Evolutionary conservation across 192 early-diverging fungal genomes (phyloP).

Genomic region (Thoreauomyces humboldtii): DNA sequence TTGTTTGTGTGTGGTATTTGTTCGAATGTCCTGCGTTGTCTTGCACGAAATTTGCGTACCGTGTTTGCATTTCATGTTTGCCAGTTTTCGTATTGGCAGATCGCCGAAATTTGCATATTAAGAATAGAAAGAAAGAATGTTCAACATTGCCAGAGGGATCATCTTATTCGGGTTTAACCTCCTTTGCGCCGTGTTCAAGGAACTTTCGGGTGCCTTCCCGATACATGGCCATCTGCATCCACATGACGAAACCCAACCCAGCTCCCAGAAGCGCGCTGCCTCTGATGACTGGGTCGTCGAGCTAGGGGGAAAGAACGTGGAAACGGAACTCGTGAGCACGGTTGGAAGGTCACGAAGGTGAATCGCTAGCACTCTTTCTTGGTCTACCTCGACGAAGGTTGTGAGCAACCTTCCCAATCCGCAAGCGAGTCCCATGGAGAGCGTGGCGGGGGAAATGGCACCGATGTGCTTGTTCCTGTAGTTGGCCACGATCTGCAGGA

Average conservation of each 20-base stretch:
- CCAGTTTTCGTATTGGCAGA: too few species aligned
- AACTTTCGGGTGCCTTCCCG: constrained; percentile 17
- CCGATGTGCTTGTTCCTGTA: constrained; percentile 22
- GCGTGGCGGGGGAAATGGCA: constrained; percentile 17
- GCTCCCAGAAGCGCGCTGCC: constrained; percentile 5
- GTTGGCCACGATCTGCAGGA: constrained; percentile 23
- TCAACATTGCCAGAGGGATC: background rate
- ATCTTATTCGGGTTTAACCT: too few species aligned
- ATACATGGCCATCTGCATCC: constrained; percentile 21
- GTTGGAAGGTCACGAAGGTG: background rate
- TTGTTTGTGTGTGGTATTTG: too few species aligned
- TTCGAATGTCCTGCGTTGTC: too few species aligned
- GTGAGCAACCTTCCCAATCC: constrained; percentile 27
- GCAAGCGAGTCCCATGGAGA: constrained; percentile 23
- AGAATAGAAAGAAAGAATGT: too few species aligned
- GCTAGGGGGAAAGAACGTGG: too few species aligned
- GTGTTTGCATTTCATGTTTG: too few species aligned
- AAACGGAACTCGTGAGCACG: too few species aligned
- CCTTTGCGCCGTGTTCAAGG: constrained; percentile 4
- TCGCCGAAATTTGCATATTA: too few species aligned
- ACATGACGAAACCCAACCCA: constrained; percentile 16
- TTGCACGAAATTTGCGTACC: too few species aligned
- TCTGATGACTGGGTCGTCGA: constrained; percentile 21
- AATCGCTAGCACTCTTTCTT: too few species aligned
- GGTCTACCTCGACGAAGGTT: constrained; percentile 27